A percentile compares a stretch with the other conserved stretches of the same genome.
Evolutionary conservation across 2,329 filamentous ascomycete species (phyloP).

Genomic region (Phaeosphaeriaceae sp.): DNA sequence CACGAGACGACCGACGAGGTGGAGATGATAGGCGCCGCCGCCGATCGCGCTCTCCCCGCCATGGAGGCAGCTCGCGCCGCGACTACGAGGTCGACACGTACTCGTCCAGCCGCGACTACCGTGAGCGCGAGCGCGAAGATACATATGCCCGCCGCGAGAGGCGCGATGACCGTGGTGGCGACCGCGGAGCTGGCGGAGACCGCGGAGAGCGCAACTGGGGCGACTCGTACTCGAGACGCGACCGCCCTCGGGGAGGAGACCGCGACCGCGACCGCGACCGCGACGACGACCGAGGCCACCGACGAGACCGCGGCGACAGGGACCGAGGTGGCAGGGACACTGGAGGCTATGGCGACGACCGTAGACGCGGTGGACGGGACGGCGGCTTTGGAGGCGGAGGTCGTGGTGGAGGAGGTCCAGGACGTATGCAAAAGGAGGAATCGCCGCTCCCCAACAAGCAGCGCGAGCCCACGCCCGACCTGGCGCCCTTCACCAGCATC

Average conservation of each 20-base stretch:
- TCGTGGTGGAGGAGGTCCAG: conserved; percentile 52
- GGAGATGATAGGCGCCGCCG: conserved; percentile 60
- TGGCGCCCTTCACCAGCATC: conserved; percentile 85
- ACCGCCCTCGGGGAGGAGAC: conserved; percentile 39
- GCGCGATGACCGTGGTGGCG: conserved; percentile 56
- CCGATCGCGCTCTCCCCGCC: conserved; percentile 86
- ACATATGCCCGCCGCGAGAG: conserved; percentile 76
- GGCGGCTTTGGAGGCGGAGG: conserved; percentile 34
- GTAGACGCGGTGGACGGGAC: conserved; percentile 38
- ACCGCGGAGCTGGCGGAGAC: conserved; percentile 43
- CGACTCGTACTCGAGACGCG: conserved; percentile 58
- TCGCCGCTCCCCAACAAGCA: conserved; percentile 82
- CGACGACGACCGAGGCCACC: conserved; percentile 44
- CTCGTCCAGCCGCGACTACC: conserved; percentile 89
- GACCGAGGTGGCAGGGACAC: conserved; percentile 62
- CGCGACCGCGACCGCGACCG: conserved; percentile 42
- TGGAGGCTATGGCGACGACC: conserved; percentile 51
- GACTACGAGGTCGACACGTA: conserved; percentile 85
- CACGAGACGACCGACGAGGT: conserved; percentile 41
- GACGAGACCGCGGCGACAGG: conserved; percentile 47
- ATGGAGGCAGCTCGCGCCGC: conserved; percentile 63
- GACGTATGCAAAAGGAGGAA: conserved; percentile 73
- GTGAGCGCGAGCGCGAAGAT: conserved; percentile 92
- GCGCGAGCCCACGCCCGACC: conserved; percentile 92
- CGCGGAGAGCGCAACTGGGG: conserved; percentile 63